These are phyloP conservation scores for Saccharomycopsis oosterbeekiorum DNA, from an alignment of 805 yeast species.

Conservation along the genomic window DNA sequence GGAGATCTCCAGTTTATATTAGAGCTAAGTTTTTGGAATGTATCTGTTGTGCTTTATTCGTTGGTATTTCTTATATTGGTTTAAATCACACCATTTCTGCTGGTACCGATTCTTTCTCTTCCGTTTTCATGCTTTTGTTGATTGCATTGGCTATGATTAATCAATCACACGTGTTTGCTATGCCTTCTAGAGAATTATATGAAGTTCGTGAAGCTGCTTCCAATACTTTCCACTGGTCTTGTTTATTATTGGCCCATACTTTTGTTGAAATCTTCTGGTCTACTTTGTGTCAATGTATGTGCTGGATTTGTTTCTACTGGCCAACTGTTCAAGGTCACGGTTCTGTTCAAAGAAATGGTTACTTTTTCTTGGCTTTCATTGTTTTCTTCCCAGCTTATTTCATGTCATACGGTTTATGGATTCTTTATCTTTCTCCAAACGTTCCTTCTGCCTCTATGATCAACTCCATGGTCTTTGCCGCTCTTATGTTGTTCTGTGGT, in stretches of 20 bases:
- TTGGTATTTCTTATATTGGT: slow-evolving; percentile 40
- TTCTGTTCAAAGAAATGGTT: slow-evolving; percentile 27
- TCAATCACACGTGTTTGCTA: slow-evolving; percentile 24
- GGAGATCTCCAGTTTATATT: slow-evolving; percentile 41
- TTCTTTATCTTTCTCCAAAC: slow-evolving; percentile 36
- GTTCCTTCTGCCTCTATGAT: slow-evolving; percentile 34
- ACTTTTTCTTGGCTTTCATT: slow-evolving; percentile 27
- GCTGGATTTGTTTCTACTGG: slow-evolving; percentile 40
- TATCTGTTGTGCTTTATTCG: slow-evolving; percentile 35
- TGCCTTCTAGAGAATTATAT: slow-evolving; percentile 33
- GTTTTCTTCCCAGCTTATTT: slow-evolving; percentile 32
- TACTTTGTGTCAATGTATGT: slow-evolving; percentile 31
- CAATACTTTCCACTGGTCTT: slow-evolving; percentile 34
- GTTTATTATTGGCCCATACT: slow-evolving; percentile 32
- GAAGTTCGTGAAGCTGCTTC: slow-evolving; percentile 37
- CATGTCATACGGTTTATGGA: slow-evolving; percentile 35
- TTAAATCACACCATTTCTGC: slow-evolving; percentile 31
- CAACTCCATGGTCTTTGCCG: slow-evolving; percentile 28
- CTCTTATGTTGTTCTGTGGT: slow-evolving; percentile 30
- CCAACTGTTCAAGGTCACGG: slow-evolving; percentile 31
- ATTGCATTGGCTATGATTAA: slow-evolving; percentile 31
- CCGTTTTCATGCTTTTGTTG: slow-evolving; percentile 37
- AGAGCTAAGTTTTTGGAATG: slow-evolving; percentile 38
- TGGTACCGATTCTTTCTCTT: slow-evolving; percentile 37
- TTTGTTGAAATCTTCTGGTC: slow-evolving; percentile 41